phyloP scores from a whole-genome alignment of 768 basidiomycete genomes.

The Russula griseocarnosa region DNA sequence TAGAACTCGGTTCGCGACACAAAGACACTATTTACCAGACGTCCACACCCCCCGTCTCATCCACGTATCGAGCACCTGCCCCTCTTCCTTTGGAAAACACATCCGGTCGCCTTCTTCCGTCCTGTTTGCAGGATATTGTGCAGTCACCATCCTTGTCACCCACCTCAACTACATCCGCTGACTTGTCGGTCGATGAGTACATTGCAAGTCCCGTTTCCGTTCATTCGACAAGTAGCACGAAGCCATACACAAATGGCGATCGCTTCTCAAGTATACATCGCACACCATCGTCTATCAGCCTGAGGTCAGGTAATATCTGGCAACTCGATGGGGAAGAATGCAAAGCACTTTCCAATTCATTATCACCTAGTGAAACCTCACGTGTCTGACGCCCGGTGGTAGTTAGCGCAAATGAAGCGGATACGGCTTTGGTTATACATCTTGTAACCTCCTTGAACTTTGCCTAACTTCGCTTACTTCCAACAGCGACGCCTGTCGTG shows the following conservation, averaged over 20 bases:
- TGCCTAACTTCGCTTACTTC: background rate
- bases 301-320: constrained; percentile 60
- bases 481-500: background rate
- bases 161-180: constrained; percentile 60
- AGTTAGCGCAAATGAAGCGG: background rate
- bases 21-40: constrained; percentile 67
- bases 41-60: constrained; percentile 42
- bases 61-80: constrained; percentile 32
- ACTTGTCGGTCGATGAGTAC: constrained; percentile 58
- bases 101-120: constrained; percentile 56
- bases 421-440: background rate
- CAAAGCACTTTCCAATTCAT: constrained; percentile 24
- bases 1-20: constrained; percentile 48
- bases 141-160: constrained; percentile 54
- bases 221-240: constrained; percentile 16
- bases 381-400: constrained; percentile 7
- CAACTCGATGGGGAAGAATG: constrained; percentile 67
- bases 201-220: constrained; percentile 28
- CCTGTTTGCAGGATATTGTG: constrained; percentile 72
- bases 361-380: constrained; percentile 12
- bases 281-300: constrained; percentile 29
- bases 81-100: constrained; percentile 29
- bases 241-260: constrained; percentile 24
- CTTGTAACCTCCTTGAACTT: background rate
- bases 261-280: constrained; percentile 18